A percentile compares a stretch with the other conserved stretches of the same genome.
phyloP scores from a whole-genome alignment of 73 alveolate species.

The Paramecium tetraurelia region DNA sequence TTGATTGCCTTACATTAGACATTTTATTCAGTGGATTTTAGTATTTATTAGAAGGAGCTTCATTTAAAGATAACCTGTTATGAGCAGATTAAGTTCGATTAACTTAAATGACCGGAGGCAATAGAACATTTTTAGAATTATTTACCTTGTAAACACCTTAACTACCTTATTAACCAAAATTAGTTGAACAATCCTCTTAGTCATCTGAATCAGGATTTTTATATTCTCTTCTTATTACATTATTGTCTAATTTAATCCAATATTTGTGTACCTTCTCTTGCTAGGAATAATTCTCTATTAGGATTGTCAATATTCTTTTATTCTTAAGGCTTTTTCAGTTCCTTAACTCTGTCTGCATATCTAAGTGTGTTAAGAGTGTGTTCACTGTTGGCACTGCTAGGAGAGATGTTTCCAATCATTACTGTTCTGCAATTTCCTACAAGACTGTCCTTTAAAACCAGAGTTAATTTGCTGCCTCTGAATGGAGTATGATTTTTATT shows the following conservation, averaged over 20 bases:
- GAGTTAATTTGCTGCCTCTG: slow-evolving; percentile 98
- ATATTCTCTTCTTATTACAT: neutral
- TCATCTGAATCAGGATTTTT: slow-evolving; percentile 25
- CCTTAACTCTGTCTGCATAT: slow-evolving; percentile 99
- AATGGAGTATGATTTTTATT: slow-evolving; percentile 98
- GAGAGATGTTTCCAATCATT: slow-evolving; percentile 99
- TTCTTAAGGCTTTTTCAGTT: slow-evolving; percentile 81
- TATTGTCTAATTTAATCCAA: neutral
- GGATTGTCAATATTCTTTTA: neutral
- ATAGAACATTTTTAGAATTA: neutral
- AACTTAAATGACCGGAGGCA: neutral
- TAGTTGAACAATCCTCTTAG: neutral
- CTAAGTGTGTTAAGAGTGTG: slow-evolving; percentile 98
- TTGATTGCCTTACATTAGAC: neutral
- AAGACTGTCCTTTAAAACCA: slow-evolving; percentile 88
- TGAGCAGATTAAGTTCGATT: neutral
- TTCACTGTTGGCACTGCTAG: slow-evolving; percentile 94
- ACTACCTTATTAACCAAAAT: neutral
- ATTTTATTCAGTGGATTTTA: neutral
- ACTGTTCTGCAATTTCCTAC: slow-evolving; percentile 98
- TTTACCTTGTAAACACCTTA: neutral
- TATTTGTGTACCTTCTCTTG: neutral
- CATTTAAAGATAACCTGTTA: neutral
- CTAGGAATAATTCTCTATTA: neutral
- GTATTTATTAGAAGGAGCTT: neutral